A percentile compares a stretch with the other conserved stretches of the same genome.
These are phyloP conservation scores for Hypericum androsaemum DNA, from an alignment of 345 rosid genomes.

Conservation along the genomic window DNA sequence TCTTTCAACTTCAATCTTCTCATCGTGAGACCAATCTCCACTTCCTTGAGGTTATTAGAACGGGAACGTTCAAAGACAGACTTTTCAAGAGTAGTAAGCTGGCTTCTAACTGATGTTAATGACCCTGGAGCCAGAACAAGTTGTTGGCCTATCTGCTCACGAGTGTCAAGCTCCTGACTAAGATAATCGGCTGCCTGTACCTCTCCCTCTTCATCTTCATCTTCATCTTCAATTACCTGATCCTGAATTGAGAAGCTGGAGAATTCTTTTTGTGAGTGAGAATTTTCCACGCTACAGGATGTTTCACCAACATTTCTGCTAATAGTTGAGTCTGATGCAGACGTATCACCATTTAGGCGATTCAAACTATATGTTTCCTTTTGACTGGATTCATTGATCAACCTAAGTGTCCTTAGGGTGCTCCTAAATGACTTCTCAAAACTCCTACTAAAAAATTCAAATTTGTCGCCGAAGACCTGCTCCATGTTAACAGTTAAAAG, in stretches of 20 bases:
- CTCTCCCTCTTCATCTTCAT: conserved; percentile 28
- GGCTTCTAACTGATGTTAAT: conserved; percentile 15
- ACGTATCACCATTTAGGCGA: conserved; percentile 17
- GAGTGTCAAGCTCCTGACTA: conserved; percentile 32
- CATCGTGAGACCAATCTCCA: conserved; percentile 48
- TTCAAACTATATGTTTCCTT: conserved; percentile 13
- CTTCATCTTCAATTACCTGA: conserved; percentile 23
- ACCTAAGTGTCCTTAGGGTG: conserved; percentile 71
- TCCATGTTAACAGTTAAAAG: conserved; percentile 16
- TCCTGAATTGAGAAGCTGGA: conserved; percentile 17
- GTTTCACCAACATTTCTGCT: conserved; percentile 9
- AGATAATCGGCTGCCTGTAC: conserved; percentile 9
- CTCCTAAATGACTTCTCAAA: conserved; percentile 79
- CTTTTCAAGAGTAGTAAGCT: conserved; percentile 33
- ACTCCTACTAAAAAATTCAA: conserved; percentile 47
- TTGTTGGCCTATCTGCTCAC: conserved; percentile 28
- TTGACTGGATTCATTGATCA: conserved; percentile 41
- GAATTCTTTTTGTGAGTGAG: conserved; percentile 23
- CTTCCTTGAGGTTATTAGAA: conserved; percentile 58
- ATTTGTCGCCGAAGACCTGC: conserved; percentile 77
- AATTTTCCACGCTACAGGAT: conserved; percentile 20
- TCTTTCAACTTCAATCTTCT: conserved; percentile 42
- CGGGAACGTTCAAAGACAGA: conserved; percentile 55
- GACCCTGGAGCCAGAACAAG: conserved; percentile 25
- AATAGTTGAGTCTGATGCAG: conserved; percentile 13